phyloP scores from a whole-genome alignment of 169 alveolate genomes.

The Pseudocohnilembus persalinus region DNA sequence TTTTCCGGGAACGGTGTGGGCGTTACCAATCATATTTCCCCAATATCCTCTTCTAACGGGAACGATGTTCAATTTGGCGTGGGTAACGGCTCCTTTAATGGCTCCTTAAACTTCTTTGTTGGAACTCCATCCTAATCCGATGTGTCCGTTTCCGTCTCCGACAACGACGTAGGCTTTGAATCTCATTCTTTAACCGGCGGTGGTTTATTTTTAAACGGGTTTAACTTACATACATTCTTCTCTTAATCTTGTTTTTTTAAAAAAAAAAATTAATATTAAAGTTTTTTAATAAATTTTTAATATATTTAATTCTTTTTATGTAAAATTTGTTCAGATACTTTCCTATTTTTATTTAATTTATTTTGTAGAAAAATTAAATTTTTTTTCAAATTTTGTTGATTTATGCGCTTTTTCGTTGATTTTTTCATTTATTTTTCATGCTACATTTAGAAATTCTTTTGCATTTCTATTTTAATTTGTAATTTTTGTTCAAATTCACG shows the following conservation, averaged over 20 bases:
- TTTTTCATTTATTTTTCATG: too few species aligned
- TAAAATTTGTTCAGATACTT: too few species aligned
- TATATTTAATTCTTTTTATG: too few species aligned
- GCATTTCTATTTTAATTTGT: too few species aligned
- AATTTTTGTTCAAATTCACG: too few species aligned
- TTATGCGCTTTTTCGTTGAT: too few species aligned
- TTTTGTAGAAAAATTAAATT: too few species aligned
- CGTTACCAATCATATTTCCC: conserved; percentile 99
- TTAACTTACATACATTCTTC: conserved; percentile 99
- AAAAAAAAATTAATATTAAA: conserved; percentile 55
- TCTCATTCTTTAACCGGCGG: conserved; percentile 99
- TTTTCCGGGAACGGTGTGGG: conserved; percentile 99
- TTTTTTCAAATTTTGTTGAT: too few species aligned
- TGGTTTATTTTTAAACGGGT: conserved; percentile 99
- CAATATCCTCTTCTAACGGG: conserved; percentile 99
- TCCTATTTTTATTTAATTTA: too few species aligned
- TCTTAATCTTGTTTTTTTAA: conserved; percentile 91
- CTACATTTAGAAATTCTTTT: too few species aligned
- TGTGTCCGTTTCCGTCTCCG: conserved; percentile 98
- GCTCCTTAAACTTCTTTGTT: conserved; percentile 99
- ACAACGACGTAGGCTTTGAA: conserved; percentile 99
- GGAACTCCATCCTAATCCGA: conserved; percentile 97
- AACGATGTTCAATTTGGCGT: conserved; percentile 98
- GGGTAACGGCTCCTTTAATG: conserved; percentile 98
- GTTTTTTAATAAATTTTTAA: too few species aligned